Conservation (phyloP, 345 rosid species). For the Lepidium aucheri region DNA sequence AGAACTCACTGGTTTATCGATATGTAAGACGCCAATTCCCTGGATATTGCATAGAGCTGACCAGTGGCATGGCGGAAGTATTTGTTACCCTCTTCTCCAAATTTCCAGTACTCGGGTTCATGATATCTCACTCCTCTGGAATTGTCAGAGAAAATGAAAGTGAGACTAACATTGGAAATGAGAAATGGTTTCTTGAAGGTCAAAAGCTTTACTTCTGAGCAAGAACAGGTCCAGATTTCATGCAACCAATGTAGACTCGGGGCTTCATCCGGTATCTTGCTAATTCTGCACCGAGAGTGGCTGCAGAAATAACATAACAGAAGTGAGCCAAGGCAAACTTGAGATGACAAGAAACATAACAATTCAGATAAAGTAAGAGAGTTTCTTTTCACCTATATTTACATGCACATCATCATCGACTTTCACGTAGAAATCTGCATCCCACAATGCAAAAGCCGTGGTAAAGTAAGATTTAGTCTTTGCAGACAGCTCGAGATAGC, state of each 20-base stretch:
- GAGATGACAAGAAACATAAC: neutral
- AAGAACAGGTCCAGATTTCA: slow-evolving; percentile 98
- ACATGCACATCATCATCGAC: slow-evolving; percentile 98
- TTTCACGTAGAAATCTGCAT: slow-evolving; percentile 96
- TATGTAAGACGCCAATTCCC: slow-evolving; percentile 79
- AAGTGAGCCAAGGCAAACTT: slow-evolving; percentile 1
- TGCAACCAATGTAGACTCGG: slow-evolving; percentile 86
- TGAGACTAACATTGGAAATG: neutral
- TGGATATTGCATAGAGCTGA: slow-evolving; percentile 88
- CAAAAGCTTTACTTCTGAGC: slow-evolving; percentile 76
- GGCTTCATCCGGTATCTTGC: slow-evolving; percentile 62
- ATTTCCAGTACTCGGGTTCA: slow-evolving; percentile 96
- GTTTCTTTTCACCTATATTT: slow-evolving; percentile 61
- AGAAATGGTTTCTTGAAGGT: neutral
- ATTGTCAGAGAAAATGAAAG: neutral
- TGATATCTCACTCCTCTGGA: slow-evolving; percentile 90
- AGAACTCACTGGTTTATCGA: slow-evolving; percentile 76
- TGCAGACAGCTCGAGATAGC: slow-evolving; percentile 94
- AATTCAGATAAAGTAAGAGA: neutral
- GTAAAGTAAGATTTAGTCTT: slow-evolving; percentile 85
- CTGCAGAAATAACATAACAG: slow-evolving; percentile 35
- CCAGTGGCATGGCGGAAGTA: slow-evolving; percentile 98
- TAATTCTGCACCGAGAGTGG: slow-evolving; percentile 87
- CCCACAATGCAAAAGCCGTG: slow-evolving; percentile 84
- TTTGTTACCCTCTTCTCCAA: slow-evolving; percentile 92